These are phyloP conservation scores for Jaltomata sinuosa DNA, from an alignment of 257 asterid genomes.

Conservation along the genomic window DNA sequence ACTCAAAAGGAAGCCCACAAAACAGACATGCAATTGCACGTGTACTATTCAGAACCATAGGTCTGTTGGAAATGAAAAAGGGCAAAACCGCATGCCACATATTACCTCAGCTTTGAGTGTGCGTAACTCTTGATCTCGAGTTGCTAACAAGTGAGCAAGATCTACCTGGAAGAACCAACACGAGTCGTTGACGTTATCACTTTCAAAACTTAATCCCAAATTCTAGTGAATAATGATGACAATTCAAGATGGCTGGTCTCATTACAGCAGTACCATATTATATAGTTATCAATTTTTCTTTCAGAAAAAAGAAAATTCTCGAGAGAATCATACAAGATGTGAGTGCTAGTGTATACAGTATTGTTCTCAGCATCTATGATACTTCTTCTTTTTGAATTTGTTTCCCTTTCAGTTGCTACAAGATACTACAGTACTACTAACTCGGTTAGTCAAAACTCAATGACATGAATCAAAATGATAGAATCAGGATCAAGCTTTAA, in stretches of 20 bases:
- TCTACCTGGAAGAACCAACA: slow-evolving; percentile 59
- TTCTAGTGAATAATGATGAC: neutral
- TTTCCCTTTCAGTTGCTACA: neutral
- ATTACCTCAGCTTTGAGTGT: slow-evolving; percentile 91
- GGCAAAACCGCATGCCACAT: neutral
- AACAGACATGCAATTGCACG: neutral
- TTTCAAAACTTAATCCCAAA: slow-evolving; percentile 3
- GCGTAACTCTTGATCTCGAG: slow-evolving; percentile 96
- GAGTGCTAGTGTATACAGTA: neutral
- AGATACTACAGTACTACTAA: neutral
- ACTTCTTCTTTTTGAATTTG: neutral
- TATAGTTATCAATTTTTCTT: neutral
- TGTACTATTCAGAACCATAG: neutral
- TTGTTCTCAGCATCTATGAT: neutral
- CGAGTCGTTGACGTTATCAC: neutral
- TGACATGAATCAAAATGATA: neutral
- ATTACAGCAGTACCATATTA: neutral
- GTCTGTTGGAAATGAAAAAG: neutral
- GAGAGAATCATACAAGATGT: neutral
- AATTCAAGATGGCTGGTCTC: neutral
- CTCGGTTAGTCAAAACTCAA: neutral
- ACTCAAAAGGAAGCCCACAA: too few species aligned
- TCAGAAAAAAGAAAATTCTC: neutral
- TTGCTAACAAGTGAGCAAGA: slow-evolving; percentile 87
- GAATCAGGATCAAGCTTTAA: neutral